phyloP scores from a whole-genome alignment of 1,284 basidiomycete genomes.

The Puccinia polysora region DNA sequence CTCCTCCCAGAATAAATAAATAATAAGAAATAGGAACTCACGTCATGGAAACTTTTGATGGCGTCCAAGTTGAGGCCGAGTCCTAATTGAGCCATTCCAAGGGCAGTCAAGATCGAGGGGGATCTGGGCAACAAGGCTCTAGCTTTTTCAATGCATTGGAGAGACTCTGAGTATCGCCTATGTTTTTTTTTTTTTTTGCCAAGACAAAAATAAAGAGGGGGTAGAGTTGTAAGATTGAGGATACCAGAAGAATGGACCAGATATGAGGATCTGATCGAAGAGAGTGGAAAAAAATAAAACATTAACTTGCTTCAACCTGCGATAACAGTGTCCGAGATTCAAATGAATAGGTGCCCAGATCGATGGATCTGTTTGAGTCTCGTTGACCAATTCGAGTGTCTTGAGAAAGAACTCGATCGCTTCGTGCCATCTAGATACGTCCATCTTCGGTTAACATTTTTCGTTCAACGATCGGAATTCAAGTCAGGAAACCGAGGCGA shows the following conservation, averaged over 20 bases:
- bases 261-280: neutral
- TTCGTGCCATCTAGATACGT: constrained; percentile 59
- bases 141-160: constrained; percentile 66
- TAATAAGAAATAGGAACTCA: constrained; percentile 51
- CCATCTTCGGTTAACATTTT: neutral
- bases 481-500: neutral
- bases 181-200: neutral
- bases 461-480: neutral
- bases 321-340: constrained; percentile 79
- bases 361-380: constrained; percentile 74
- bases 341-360: constrained; percentile 83
- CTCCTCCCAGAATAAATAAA: no score
- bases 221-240: no score
- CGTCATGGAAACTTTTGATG: constrained; percentile 82
- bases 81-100: constrained; percentile 76
- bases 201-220: neutral
- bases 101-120: constrained; percentile 69
- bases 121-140: constrained; percentile 75
- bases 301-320: constrained; percentile 69
- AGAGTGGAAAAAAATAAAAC: neutral
- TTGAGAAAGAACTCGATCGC: constrained; percentile 69
- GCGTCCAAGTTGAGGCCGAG: constrained; percentile 68
- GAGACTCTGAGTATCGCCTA: constrained; percentile 68
- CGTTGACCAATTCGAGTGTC: constrained; percentile 68
- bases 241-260: neutral